These are phyloP conservation scores for Populus deltoides DNA, from an alignment of 345 rosid genomes.

Conservation along the genomic window DNA sequence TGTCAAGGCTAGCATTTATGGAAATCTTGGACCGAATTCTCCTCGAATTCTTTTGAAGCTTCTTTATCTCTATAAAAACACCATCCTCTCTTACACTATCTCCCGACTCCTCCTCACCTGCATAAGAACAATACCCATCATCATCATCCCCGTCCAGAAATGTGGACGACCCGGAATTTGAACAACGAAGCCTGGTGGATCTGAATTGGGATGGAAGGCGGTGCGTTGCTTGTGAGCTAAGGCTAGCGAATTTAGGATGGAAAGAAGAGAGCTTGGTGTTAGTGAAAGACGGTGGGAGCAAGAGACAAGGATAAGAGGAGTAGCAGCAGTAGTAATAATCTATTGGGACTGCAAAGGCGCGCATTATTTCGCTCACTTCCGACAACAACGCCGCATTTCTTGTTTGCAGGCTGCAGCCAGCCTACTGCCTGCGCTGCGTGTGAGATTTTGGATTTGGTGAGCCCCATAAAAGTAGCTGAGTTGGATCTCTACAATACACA, in stretches of 20 bases:
- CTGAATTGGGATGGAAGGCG: constrained; percentile 17
- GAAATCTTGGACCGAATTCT: constrained; percentile 67
- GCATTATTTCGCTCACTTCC: constrained; percentile 32
- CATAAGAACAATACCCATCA: constrained; percentile 17
- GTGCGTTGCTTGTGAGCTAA: constrained; percentile 6
- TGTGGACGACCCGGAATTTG: constrained; percentile 27
- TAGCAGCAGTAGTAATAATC: constrained; percentile 11
- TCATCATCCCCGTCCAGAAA: constrained; percentile 16
- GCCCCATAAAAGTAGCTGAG: too few relatives aligned
- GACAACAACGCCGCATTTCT: neutral
- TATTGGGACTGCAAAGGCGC: constrained; percentile 29
- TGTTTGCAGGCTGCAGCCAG: neutral
- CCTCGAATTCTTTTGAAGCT: constrained; percentile 59
- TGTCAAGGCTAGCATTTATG: constrained; percentile 64
- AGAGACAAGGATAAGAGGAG: constrained; percentile 21
- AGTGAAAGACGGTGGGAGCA: constrained; percentile 19
- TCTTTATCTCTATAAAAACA: constrained; percentile 50
- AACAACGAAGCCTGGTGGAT: constrained; percentile 18
- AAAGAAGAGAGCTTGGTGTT: neutral
- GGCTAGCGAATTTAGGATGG: constrained; percentile 7
- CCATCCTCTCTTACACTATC: constrained; percentile 42
- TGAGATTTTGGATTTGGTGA: too few relatives aligned
- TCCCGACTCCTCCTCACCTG: constrained; percentile 37
- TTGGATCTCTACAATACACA: too few relatives aligned
- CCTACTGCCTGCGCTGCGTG: too few relatives aligned